Base-by-base conservation (phyloP, 208 protist genomes). In the Strigomonas culicis region DNA sequence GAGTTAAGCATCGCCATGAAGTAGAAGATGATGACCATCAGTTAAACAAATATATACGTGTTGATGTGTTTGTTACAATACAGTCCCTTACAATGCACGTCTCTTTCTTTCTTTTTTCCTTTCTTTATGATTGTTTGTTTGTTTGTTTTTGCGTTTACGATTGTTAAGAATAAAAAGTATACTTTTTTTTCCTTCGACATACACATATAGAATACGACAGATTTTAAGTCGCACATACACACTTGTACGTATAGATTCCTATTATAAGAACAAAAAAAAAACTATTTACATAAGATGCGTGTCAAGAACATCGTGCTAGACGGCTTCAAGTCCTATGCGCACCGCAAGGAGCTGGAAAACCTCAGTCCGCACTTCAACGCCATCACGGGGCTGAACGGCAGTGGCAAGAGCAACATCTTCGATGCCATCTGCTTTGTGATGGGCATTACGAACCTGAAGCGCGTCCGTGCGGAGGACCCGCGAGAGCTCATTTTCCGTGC, bases 401-500 rank as follows among this genome's bases (percentile, higher is more conserved):
- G 89, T 65, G 99, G 99, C 2, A 99, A 99, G 82, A 99, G 95
- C 19, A 99, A 99, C 84, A 99, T 99, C 58, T 95, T 99, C 32
- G 99, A 99, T 77, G 88, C 98, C n/a, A 99, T 99, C 71, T 99
- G 99, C 77, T 99, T 99, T 74, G 99, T 99, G 41, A 93, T 99
- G 43, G 99, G 99, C 63, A 99, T 99, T 60, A 97, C 97, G 0
- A 99, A 99, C 64, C 73, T 99, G n/a, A 94, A 89, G 36, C 86
- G 98, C 58, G 97, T 99, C 21, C 94, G 98, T 43, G 98, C 98
- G 0, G 83, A 86, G 32, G 97, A 97, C 62, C 82, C 99, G 21
- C 85, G 98, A 22, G 99, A 99, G 67, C 86, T 99, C 0, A 98
- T 99, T 11, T 99, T 99, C 77, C 99, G 99, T 73, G 88, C 98